Evolutionary conservation across 2,329 filamentous ascomycete genomes (phyloP).

Genomic region (Fusarium chuoi): DNA sequence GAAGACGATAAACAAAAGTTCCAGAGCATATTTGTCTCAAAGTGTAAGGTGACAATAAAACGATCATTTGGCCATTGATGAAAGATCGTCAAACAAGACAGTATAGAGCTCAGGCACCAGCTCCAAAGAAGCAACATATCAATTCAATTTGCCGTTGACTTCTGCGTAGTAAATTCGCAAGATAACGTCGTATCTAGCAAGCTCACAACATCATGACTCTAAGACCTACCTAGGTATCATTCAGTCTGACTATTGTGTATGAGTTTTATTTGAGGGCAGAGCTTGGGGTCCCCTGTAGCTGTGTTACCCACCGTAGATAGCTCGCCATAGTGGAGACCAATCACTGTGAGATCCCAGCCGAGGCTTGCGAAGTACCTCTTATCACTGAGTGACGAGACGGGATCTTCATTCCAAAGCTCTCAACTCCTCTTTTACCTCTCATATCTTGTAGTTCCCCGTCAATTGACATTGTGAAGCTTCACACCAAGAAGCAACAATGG

Average conservation of each 20-base stretch:
- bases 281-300: background rate
- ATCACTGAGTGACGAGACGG: conserved; percentile 7
- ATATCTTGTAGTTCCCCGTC: background rate
- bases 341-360: conserved; percentile 8
- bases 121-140: background rate
- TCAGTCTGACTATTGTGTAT: background rate
- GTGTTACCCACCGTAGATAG: background rate
- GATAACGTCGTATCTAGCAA: background rate
- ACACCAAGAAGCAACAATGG: conserved; percentile 36
- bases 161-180: background rate
- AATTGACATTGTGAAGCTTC: background rate
- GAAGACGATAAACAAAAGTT: conserved; percentile 14
- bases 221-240: background rate
- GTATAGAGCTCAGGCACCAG: background rate
- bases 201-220: background rate
- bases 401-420: conserved; percentile 31
- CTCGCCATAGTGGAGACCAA: conserved; percentile 28
- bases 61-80: background rate
- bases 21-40: background rate
- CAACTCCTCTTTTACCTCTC: conserved; percentile 6
- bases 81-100: background rate
- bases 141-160: background rate
- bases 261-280: background rate
- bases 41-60: background rate
- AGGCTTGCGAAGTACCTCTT: conserved; percentile 8